Percentiles rank a stretch among this genome's conserved stretches.
phyloP scores from a whole-genome alignment of 2,329 filamentous ascomycete species.

The Sclerotiophoma versabilis region DNA sequence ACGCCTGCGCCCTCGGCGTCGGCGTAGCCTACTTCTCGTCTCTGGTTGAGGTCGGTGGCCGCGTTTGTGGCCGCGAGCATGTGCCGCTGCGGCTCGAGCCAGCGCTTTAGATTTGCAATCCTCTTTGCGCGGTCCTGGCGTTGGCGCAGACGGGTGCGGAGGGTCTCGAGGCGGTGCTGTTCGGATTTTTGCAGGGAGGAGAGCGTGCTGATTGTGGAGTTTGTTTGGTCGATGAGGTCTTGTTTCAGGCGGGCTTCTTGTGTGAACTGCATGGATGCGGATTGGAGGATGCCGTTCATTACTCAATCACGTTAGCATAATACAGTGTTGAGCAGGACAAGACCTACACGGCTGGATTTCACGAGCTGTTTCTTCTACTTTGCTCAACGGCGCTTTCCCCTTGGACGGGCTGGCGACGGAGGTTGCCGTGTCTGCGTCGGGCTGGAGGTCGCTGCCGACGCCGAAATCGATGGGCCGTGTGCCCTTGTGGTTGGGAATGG shows the following conservation, averaged over 20 bases:
- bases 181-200: conserved; percentile 81
- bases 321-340: neutral
- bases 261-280: conserved; percentile 80
- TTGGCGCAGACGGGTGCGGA: conserved; percentile 71
- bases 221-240: conserved; percentile 79
- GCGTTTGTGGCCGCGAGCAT: conserved; percentile 56
- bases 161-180: conserved; percentile 73
- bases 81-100: conserved; percentile 73
- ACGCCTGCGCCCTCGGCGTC: conserved; percentile 50
- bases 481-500: conserved; percentile 88
- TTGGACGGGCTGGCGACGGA: conserved; percentile 50
- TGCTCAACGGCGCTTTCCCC: conserved; percentile 49
- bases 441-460: conserved; percentile 73
- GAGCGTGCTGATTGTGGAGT: conserved; percentile 79
- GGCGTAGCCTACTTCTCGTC: conserved; percentile 55
- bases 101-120: conserved; percentile 78
- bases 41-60: conserved; percentile 51
- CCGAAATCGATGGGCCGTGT: conserved; percentile 93
- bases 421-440: conserved; percentile 38
- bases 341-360: conserved; percentile 80
- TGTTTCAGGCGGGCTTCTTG: conserved; percentile 85
- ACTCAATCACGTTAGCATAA: conserved; percentile 52
- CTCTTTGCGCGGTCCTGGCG: conserved; percentile 71
- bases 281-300: conserved; percentile 81
- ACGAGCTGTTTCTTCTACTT: conserved; percentile 75